Evolutionary conservation across 441 rosid species (phyloP).

Genomic region (Populus hybrid): DNA sequence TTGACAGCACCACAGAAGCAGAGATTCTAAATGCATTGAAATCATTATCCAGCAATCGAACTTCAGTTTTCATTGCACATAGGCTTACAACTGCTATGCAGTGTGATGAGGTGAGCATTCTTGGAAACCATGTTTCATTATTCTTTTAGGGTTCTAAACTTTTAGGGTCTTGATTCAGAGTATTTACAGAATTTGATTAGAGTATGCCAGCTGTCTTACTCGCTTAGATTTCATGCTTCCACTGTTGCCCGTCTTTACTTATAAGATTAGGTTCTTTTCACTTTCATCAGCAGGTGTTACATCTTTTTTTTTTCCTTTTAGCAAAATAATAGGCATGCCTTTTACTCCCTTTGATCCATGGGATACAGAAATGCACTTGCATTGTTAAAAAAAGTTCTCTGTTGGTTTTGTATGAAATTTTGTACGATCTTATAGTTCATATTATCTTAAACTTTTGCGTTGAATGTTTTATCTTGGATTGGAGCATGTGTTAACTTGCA

Average conservation of each 20-base stretch:
- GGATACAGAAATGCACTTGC: background rate
- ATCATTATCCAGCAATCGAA: conserved; percentile 77
- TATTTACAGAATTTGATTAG: background rate
- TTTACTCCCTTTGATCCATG: background rate
- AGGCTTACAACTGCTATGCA: conserved; percentile 99
- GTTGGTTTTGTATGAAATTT: background rate
- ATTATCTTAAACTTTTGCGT: background rate
- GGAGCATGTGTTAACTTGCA: background rate
- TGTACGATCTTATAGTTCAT: background rate
- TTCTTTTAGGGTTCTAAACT: conserved; percentile 3
- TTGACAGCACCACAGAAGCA: conserved; percentile 99
- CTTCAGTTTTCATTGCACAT: conserved; percentile 94
- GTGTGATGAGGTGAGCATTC: conserved; percentile 76
- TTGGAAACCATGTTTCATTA: background rate
- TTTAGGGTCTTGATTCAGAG: background rate
- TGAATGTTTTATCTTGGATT: background rate
- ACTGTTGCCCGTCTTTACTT: background rate
- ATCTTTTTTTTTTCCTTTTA: background rate
- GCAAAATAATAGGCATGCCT: background rate
- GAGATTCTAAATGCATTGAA: conserved; percentile 86
- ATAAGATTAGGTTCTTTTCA: background rate
- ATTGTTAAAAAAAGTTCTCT: background rate
- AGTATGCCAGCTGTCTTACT: background rate
- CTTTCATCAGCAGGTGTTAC: background rate
- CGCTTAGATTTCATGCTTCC: background rate